These are phyloP conservation scores for Ostreobium quekettii DNA, from an alignment of 139 green algal genomes.

Conservation along the genomic window DNA sequence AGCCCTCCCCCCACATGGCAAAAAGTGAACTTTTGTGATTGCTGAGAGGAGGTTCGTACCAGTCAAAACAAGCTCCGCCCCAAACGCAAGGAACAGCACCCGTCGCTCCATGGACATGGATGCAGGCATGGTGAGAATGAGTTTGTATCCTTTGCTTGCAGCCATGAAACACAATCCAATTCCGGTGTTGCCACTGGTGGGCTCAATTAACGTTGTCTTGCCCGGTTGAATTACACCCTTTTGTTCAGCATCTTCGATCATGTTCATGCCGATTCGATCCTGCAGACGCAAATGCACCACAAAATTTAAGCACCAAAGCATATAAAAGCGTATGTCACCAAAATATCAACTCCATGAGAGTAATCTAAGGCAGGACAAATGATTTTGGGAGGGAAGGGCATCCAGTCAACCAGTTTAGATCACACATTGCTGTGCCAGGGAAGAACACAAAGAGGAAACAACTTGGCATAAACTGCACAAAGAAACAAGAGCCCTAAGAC, in stretches of 20 bases:
- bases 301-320: no score
- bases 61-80: conserved; percentile 70
- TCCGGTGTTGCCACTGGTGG: conserved; percentile 92
- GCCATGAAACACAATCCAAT: conserved; percentile 95
- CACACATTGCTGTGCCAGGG: no score
- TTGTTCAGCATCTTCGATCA: conserved; percentile 79
- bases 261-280: conserved; percentile 71
- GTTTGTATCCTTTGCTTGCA: conserved; percentile 88
- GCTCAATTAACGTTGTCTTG: conserved; percentile 69
- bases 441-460: no score
- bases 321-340: no score
- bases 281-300: no score
- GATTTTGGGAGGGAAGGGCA: no score
- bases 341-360: no score
- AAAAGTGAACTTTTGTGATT: conserved; percentile 1
- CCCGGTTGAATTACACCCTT: conserved; percentile 74
- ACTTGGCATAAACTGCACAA: no score
- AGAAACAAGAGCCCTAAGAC: no score
- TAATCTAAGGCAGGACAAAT: no score
- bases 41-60: conserved; percentile 19
- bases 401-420: no score
- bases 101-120: conserved; percentile 94
- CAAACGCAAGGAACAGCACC: conserved; percentile 85
- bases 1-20: no score
- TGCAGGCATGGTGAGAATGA: conserved; percentile 96